Base-by-base conservation (phyloP, 768 basidiomycete species). In the Termitomyces sp. region DNA sequence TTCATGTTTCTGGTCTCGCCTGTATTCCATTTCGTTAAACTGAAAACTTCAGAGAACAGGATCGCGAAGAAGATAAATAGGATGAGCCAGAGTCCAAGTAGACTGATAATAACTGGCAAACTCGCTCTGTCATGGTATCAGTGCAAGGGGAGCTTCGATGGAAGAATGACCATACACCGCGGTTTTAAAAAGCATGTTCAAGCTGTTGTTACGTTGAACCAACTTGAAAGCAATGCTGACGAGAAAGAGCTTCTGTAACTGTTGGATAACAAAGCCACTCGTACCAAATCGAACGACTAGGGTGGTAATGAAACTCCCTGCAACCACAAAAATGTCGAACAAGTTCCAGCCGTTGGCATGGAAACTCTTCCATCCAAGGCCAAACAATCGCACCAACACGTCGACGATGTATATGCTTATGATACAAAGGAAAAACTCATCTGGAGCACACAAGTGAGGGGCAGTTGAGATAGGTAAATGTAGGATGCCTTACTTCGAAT, bases 161-260 rank as follows among this genome's bases (percentile, higher is more conserved):
- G 37, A 41, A 47, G 55, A 12, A 23, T 32, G 68, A 12, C 79
- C 94, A 50, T 77, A 96, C 93, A 91, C 83, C 5, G 92, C 90
- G 17, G 94, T 97, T 75, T 98, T 98, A 82, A 98, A 98, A 17
- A 98, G 77, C 74, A 95, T 92, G 66, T 98, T 98, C 60, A 98
- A 76, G 60, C 84, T 85, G 65, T 92, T 86, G 58, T 87, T 88
- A 41, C 90, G 81, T 65, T 98, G 92, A 0, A 97, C 91, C 11
- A 98, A 82, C 70, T 98, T 98, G 81, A 98, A 89, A 0, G 92
- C 87, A 57, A 98, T 92, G 64, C 87, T 85, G 64, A 95, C 94
- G 29, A 98, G 80, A 73, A 98, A 98, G 10, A 98, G 78, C 71
- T 94, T 93, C 65, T 95, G 89, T 1, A 92, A 76, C 59, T 92